Base-by-base conservation (phyloP, 352 stramenopile species). In the Phytophthora hybrid region DNA sequence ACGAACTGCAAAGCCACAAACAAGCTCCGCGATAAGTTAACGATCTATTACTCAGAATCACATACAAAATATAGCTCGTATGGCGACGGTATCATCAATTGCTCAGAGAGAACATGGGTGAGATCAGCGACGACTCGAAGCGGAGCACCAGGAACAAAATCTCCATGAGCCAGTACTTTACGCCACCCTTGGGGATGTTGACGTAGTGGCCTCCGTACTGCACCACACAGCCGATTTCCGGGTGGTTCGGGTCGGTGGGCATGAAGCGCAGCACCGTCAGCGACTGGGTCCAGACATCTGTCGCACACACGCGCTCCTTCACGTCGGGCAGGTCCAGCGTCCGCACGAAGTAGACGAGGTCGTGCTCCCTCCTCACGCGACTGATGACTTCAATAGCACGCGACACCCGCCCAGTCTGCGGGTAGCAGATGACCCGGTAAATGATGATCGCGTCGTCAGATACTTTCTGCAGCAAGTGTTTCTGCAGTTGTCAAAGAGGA, bases 161-260 rank as follows among this genome's bases (percentile, higher is more conserved):
- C 57, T 88, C 81, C 81, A 88, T 88, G 72, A 88, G 77, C 81
- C 81, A 88, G 63, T 88, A 83, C 60, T 77, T 75, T 44, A 83
- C 72, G 47, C 77, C 77, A 10, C 71, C 72, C 21, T 69, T 75
- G 19, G 79, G 74, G 46, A 86, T 77, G 31, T 84, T 85, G 2
- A 69, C 59, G 57, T 85, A 87, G 65, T 80, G 74, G 31, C 81
- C 81, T 23, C 77, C 81, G 46, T 80, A 87, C 59, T 83, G 74
- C 53, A 88, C 66, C 14, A 73, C 73, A 47, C 81, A 88, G 19
- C 81, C 81, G 7, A 68, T 47, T 21, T 79, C 66, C 0, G 76
- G 69, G 37, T 64, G 55, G 7, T 59, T 56, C 55, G 74, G 64
- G 57, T 83, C 76, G 9, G 66, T 75, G 13, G 81, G 81, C 60